Percentiles rank a stretch among this genome's conserved stretches.
These are phyloP conservation scores for Russula vinacea DNA, from an alignment of 768 basidiomycete species.

Conservation along the genomic window DNA sequence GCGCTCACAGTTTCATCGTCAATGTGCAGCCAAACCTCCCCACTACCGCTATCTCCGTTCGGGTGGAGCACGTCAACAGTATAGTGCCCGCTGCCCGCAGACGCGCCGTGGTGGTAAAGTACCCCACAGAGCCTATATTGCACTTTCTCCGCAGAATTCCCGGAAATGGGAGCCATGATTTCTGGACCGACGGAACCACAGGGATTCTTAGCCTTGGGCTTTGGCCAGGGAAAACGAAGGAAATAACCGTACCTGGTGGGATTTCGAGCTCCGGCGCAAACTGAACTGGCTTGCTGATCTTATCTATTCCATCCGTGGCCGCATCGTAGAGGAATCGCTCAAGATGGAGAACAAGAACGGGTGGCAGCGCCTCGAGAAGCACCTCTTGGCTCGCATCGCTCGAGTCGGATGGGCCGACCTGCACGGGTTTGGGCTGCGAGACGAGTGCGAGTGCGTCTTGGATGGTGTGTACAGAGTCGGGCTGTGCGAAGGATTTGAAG, in stretches of 20 bases:
- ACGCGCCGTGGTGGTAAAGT: constrained; percentile 35
- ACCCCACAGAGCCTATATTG: constrained; percentile 82
- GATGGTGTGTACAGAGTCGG: constrained; percentile 70
- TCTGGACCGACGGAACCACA: not conserved
- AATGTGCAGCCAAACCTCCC: too few relatives aligned
- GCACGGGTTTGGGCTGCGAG: constrained; percentile 75
- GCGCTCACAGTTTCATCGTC: too few relatives aligned
- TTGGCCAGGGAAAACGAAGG: too few relatives aligned
- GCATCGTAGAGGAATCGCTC: constrained; percentile 90
- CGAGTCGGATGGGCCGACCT: constrained; percentile 48
- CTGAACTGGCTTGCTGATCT: constrained; percentile 75
- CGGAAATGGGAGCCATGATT: constrained; percentile 32
- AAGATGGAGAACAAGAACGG: constrained; percentile 81
- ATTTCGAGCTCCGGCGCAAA: constrained; percentile 80
- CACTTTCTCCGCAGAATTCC: constrained; percentile 54
- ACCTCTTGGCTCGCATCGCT: constrained; percentile 66
- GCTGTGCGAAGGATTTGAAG: constrained; percentile 40
- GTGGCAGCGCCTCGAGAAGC: constrained; percentile 78
- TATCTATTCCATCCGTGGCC: constrained; percentile 69
- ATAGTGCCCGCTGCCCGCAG: too few relatives aligned
- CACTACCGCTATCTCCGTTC: too few relatives aligned
- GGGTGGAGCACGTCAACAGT: too few relatives aligned
- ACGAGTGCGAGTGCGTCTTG: constrained; percentile 78
- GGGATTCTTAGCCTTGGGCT: not conserved
- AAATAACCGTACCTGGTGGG: constrained; percentile 50